Evolutionary conservation across 2,329 filamentous ascomycete species (phyloP), one percentile per base, ranked within the genome.

Genomic region (Arthrobotrys musiformis): DNA sequence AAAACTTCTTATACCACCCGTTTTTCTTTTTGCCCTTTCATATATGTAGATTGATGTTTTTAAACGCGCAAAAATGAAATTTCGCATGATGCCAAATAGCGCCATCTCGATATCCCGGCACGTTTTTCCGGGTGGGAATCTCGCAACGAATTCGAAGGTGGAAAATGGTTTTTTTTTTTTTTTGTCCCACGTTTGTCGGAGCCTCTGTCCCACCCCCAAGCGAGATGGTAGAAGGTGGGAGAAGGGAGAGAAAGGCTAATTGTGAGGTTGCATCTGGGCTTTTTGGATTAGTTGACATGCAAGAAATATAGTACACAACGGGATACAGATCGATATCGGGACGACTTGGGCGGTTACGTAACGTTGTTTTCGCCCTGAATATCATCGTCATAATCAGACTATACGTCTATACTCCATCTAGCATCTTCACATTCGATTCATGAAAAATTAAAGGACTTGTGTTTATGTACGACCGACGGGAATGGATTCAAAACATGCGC

Each of bases 211-310:
- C n/a, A n/a, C 15, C n/a, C n/a, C n/a, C n/a, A n/a, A n/a, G n/a
- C n/a, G n/a, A n/a, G n/a, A n/a, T n/a, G n/a, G n/a, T n/a, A n/a
- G n/a, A n/a, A n/a, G n/a, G n/a, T n/a, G n/a, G n/a, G n/a, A n/a
- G n/a, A n/a, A n/a, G n/a, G n/a, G n/a, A n/a, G n/a, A n/a, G n/a
- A n/a, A n/a, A n/a, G 40, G 40, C 40, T 58, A 40, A 58, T 58
- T 58, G 54, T 40, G 33, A 40, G 30, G 54, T 58, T 58, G 54
- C 54, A 58, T 58, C 33, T 40, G 54, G 30, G 8, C 6, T 24
- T 48, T 46, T 22, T 4, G n/a, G 17, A 37, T 58, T 28, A 54
- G 50, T 17, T 28, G 50, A 54, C 50, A n/a, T n/a, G 19, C 50
- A 42, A 15, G 50, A 28, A 56, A 56, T 56, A 35, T n/a, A 17